Base-by-base conservation (phyloP, 2,329 filamentous ascomycete genomes). In the Aspergillus viridinutans region DNA sequence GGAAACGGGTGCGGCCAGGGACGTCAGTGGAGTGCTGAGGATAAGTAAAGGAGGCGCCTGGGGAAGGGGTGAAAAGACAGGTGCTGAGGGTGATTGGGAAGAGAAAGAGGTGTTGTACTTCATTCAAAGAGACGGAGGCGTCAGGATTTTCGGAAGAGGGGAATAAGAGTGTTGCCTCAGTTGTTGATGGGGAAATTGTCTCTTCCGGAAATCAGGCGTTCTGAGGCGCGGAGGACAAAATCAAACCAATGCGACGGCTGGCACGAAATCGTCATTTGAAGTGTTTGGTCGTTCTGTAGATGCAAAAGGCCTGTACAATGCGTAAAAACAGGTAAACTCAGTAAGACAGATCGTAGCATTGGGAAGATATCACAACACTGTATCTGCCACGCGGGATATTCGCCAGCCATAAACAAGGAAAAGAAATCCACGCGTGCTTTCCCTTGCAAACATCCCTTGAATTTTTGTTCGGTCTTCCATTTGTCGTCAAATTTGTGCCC, bases 1-100 rank as follows among this genome's bases (percentile, higher is more conserved):
- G 59, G 92, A 96, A 68, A 96, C 92, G 0, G 93, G 93, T 0
- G 86, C 87, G n/a, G 92, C 93, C 60, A 87, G 83, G 70, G 93
- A 97, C 74, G 90, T 97, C 32, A 96, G 90, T 74, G 93, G 93
- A 2, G 91, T 96, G 47, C 68, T 97, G 61, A 83, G 92, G 63
- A 80, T 94, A 51, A 92, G 89, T 20, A 80, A 81, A 48, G 86
- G 86, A 3, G 78, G 77, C 17, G 74, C 68, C 42, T 71, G 67
- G 63, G 76, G 69, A 45, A 68, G 64, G 17, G 64, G 59, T 20
- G 69, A 73, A 17, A 70, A 69, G 29, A 67, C 60, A 7, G 57
- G 62, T 25, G 66, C 61, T 48, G 61, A 65, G 4, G 64, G 64
- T 17, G 65, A 59, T 26, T 61, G 74, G 61, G 73, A 76, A 52